Base-by-base conservation (phyloP, 148 eudicot species). In the Agrostemma githago region DNA sequence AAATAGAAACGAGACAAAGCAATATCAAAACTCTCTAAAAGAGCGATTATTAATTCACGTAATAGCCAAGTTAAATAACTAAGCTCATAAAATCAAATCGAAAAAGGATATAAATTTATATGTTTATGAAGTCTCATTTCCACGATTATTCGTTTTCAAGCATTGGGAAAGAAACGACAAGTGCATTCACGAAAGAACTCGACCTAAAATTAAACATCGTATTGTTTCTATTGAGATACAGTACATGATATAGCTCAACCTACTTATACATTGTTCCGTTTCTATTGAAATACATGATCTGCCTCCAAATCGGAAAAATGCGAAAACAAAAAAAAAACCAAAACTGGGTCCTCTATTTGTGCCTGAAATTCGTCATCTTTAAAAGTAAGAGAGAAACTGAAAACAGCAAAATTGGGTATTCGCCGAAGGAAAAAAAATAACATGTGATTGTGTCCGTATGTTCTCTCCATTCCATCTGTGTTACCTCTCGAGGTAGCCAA, bases 351-450 rank as follows among this genome's bases (percentile, higher is more conserved):
- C 16, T 11, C 56, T 51, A 51, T 51, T 51, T 51, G 56, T 51
- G 56, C 54, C 54, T 48, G 54, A 48, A 48, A 48, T 48, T 48
- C 12, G 54, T 84, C 37, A 37, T 62, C 20, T 58, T 62, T 8
- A 62, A 62, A 62, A 62, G 39, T 6, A 0, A 16, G 15, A 11
- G 39, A 60, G 0, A 6, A 37, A 66, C 72, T 16, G 64, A 11
- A 73, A 69, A 40, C 6, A 69, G 54, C 84, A 81, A 81, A 81
- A 81, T 65, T 81, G 72, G 81, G 41, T 77, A 64, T 67, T 65
- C 78, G 4, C 46, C 9, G 51, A 79, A 68, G 20, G 21, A 6
- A 10, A 71, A 76, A 71, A 44, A 8, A 19, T n/a, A 63, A 10
- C 10, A 57, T n/a, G 41, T 66, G 41, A 71, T 57, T 70, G 75